Evolutionary conservation across 345 rosid species (phyloP).

Genomic region (Raphanus sativus): DNA sequence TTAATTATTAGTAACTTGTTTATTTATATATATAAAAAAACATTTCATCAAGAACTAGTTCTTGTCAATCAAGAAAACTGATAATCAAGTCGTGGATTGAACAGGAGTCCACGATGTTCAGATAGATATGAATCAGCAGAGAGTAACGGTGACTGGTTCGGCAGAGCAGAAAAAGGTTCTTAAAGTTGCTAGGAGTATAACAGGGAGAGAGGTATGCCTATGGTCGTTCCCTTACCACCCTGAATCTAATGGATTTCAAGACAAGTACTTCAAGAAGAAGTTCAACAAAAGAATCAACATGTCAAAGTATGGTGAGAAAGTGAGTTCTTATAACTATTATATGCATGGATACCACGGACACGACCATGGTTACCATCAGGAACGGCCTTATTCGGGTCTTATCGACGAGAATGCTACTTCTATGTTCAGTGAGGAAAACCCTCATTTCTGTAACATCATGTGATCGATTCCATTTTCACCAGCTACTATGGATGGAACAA

Average conservation of each 20-base stretch:
- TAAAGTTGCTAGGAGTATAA: slow-evolving; percentile 50
- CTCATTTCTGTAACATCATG: slow-evolving; percentile 73
- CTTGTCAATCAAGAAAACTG: slow-evolving; percentile 17
- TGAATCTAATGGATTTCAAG: slow-evolving; percentile 41
- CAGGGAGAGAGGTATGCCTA: slow-evolving; percentile 59
- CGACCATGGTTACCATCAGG: slow-evolving; percentile 48
- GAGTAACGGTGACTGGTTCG: slow-evolving; percentile 79
- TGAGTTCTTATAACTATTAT: slow-evolving; percentile 51
- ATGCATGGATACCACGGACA: slow-evolving; percentile 51
- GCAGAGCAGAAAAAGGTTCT: slow-evolving; percentile 63
- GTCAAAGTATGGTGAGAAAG: slow-evolving; percentile 33
- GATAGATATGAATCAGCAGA: slow-evolving; percentile 59
- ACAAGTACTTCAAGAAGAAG: slow-evolving; percentile 25
- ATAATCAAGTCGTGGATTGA: not conserved
- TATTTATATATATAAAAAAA: not conserved
- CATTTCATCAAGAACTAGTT: slow-evolving; percentile 6
- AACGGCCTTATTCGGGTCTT: slow-evolving; percentile 39
- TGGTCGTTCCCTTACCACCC: slow-evolving; percentile 71
- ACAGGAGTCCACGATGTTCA: slow-evolving; percentile 70
- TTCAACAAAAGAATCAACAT: not conserved
- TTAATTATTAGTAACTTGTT: not conserved
- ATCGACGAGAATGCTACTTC: slow-evolving; percentile 44
- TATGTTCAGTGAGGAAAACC: slow-evolving; percentile 75
- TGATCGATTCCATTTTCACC: slow-evolving; percentile 25
- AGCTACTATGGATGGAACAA: slow-evolving; percentile 7